These are phyloP conservation scores for thale cress (Arabidopsis thaliana) DNA, from an alignment of 345 rosid species.

Conservation along the genomic window TAIR10.1 NC_003074.8:9354501-9355000, in stretches of 20 bases:
- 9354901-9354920: conserved; percentile 93
- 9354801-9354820: conserved; percentile 86
- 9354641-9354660: conserved; percentile 92
- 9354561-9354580: conserved; percentile 63
- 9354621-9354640: conserved; percentile 72
- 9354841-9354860: conserved; percentile 81
- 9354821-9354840: conserved; percentile 52
- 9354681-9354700: conserved; percentile 93
- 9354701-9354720: conserved; percentile 77
- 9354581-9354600: conserved; percentile 78
- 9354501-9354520: conserved; percentile 79
- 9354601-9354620: conserved; percentile 73
- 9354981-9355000: conserved; percentile 71
- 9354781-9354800: conserved; percentile 84
- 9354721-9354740: conserved; percentile 88
- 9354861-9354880: conserved; percentile 82
- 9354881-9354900: conserved; percentile 95
- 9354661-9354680: conserved; percentile 92
- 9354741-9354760: conserved; percentile 91
- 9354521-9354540: conserved; percentile 69
- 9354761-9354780: conserved; percentile 88
- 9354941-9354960: conserved; percentile 84
- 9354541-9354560: conserved; percentile 50
- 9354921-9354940: conserved; percentile 84
- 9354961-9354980: conserved; percentile 83